Evolutionary conservation across 2,329 filamentous ascomycete species (phyloP), one percentile per base, ranked within the genome.

Genomic region (Penicillium sclerotigenum): DNA sequence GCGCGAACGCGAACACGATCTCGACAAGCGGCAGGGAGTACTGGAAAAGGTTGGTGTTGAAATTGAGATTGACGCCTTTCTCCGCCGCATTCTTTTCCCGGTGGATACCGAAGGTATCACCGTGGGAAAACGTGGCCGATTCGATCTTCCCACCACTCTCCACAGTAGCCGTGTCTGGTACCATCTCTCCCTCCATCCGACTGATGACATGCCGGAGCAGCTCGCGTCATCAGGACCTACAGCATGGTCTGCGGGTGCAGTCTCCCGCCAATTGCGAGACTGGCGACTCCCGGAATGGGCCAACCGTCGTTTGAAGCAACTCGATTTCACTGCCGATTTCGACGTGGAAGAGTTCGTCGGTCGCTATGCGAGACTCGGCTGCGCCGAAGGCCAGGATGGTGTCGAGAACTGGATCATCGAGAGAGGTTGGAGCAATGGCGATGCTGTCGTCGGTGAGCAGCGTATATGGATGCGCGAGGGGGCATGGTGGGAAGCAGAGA

Each of bases 401-500:
- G 91, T 97, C 51, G 91, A 97, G 70, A 95, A 84, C 66, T 99
- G 93, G 91, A 82, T 95, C 56, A 82, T 97, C 47, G 92, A 97
- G 75, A 87, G 94, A 56, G 94, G 94, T 1, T 99, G 94, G 94
- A 97, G 91, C 76, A 99, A 99, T 65, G 94, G 94, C 37, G 94
- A 97, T 75, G 91, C 97, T 2, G 86, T 96, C 5, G 81, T 97
- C 31, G 94, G 94, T 53, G 87, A 86, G 56, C 91, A 97, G 73
- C 89, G 94, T 31, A 86, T 99, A 40, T 99, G 94, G 94, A 92
- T 97, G 79, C 85, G 93, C 47, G 94, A 99, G 74, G 83, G 80
- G 55, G 89, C 92, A 2, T 99, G 94, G 93, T 97, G 93, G 93
- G 93, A 97, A 74, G 93, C 92, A 5, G 94, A 99, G 76, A 90